Evolutionary conservation across 805 yeast genomes (phyloP), one percentile per base, ranked within the genome.

Genomic region (Ogataea haglerorum): DNA sequence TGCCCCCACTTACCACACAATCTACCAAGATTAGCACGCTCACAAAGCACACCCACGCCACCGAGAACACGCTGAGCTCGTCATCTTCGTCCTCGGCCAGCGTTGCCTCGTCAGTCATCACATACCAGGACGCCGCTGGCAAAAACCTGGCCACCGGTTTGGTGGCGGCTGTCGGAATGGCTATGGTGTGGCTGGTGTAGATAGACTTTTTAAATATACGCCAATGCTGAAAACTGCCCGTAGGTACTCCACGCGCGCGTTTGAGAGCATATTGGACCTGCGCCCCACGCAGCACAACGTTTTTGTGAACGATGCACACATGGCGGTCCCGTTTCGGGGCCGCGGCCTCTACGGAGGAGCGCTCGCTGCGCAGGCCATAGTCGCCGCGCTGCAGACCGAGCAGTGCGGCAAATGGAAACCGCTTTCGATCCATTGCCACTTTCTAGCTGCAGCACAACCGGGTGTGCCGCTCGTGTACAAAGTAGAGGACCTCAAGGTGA

Each of bases 331-430:
- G 2, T 65, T 64, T 5, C 73, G 76, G 0, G 82, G 85, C 2
- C 63, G 82, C 31, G 87, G 86, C 2, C 76, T 82, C 0, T 82
- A 81, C 62, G 89, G 89, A 2, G 89, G 90, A 8, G 77, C 80
- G 14, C 63, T 78, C 30, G 77, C 80, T 13, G 85, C 85, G 0
- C 89, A 82, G 51, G 66, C 87, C 2, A 59, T 82, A 3, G 57
- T 73, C 43, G 86, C 85, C 5, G 80, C 83, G 2, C 63, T 80
- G 24, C 67, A 70, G 35, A 72, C 78, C 6, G 67, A 77, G 5
- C 69, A 71, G n/a, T 42, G 54, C 10, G 56, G 49, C 2, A 51
- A 58, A 15, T 75, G 73, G 60, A 64, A 63, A 21, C 88, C 89
- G 1, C 70, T 74, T 24, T 74, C 86, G 9, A 61, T 80, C 41